These are phyloP conservation scores for Pythium pyrilobum DNA, from an alignment of 352 stramenopile species.

Conservation along the genomic window DNA sequence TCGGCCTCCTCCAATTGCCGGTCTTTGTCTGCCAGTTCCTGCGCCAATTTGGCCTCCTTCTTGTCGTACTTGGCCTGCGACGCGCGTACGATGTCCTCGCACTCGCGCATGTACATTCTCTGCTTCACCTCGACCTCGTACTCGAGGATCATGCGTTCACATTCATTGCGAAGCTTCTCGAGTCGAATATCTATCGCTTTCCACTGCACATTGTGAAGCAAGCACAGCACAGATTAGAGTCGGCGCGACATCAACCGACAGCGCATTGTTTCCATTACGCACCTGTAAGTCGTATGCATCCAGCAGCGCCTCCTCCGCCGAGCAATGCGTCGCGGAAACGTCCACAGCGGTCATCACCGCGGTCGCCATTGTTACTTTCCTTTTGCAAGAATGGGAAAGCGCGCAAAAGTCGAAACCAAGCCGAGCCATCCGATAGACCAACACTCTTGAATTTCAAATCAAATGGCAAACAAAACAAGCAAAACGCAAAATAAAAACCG, in stretches of 20 bases:
- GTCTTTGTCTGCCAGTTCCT: conserved; percentile 4
- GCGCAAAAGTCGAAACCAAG: not conserved
- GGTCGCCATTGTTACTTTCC: conserved; percentile 31
- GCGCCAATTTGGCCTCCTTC: not conserved
- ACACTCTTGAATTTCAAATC: conserved; percentile 12
- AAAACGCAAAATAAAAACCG: not conserved
- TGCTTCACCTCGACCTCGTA: conserved; percentile 56
- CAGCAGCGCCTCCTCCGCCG: conserved; percentile 46
- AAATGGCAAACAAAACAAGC: no score
- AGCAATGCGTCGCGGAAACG: conserved; percentile 14
- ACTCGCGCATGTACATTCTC: conserved; percentile 30
- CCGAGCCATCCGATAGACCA: not conserved
- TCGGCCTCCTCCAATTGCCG: not conserved
- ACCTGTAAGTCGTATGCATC: conserved; percentile 64
- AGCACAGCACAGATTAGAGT: not conserved
- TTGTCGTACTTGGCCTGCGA: conserved; percentile 18
- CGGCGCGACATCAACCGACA: not conserved
- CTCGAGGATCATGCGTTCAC: conserved; percentile 39
- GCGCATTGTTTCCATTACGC: conserved; percentile 1
- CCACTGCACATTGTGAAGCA: conserved; percentile 29
- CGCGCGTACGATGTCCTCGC: conserved; percentile 24
- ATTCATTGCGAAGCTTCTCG: conserved; percentile 53
- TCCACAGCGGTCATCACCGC: conserved; percentile 8
- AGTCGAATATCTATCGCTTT: conserved; percentile 48
- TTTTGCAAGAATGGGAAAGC: no score